Evolutionary conservation across 2,329 filamentous ascomycete genomes (phyloP), one percentile per base, ranked within the genome.

Genomic region (Xylaria sp.): DNA sequence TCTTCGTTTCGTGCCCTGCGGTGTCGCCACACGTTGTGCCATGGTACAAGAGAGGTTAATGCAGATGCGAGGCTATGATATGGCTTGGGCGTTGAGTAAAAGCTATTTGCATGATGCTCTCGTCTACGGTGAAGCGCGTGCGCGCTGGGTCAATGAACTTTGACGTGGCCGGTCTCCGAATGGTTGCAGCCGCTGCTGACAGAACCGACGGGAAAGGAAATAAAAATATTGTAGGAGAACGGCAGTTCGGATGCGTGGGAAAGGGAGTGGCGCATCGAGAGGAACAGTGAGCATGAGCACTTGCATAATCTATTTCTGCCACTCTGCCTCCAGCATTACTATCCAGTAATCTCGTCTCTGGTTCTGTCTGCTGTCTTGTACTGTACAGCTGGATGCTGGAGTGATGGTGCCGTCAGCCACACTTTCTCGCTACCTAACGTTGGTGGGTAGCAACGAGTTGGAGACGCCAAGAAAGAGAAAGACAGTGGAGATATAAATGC

Each of bases 1-100:
- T 51, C 62, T 64, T 60, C 70, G 68, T 42, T 70, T 72, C n/a
- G 68, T 65, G 53, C 67, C 70, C 70, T 70, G 70, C 28, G 70
- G 59, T 36, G 68, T 68, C 15, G 62, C 53, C 57, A 51, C 63
- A 62, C 63, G 62, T 51, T 72, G 70, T 54, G 70, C 68, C 70
- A 72, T 72, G 20, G 58, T 64, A 23, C 28, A 36, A 49, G 17
- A 54, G 54, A 49, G 17, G 31, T 44, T 23, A 59, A 57, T 61
- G 57, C n/a, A 28, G 46, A 49, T 67, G 64, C 61, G 56, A 67
- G 64, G 56, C 58, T 49, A 60, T 36, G 49, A 54, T 42, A 64
- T 44, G 57, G 63, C 6, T 38, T 42, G 31, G 48, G 49, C 53
- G 48, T 17, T 46, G 17, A 61, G 26, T n/a, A 51, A 60, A 56